Evolutionary conservation across 768 basidiomycete genomes (phyloP).

Genomic region (Kondoa subrosea): DNA sequence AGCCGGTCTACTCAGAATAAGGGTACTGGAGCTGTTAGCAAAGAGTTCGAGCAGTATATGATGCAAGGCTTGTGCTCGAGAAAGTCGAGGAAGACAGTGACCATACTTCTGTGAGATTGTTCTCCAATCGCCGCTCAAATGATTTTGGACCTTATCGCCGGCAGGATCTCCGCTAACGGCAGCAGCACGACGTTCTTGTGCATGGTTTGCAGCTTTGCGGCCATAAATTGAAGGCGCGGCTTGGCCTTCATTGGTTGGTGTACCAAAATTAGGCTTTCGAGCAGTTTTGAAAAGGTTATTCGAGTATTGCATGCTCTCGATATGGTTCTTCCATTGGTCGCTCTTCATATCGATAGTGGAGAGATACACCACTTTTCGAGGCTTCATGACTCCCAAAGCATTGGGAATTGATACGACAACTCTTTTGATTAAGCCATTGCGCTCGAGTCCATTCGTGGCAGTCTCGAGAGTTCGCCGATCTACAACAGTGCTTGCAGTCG

Average conservation of each 20-base stretch:
- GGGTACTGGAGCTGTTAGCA: too few species aligned
- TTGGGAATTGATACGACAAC: constrained; percentile 4
- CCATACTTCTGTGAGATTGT: constrained; percentile 61
- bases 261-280: neutral
- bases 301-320: neutral
- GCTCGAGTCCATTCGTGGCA: constrained; percentile 4
- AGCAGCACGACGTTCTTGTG: too few species aligned
- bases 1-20: too few species aligned
- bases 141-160: constrained; percentile 33
- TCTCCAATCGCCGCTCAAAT: constrained; percentile 51
- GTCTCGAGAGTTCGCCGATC: constrained; percentile 6
- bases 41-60: constrained; percentile 39
- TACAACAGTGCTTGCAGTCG: neutral
- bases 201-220: neutral
- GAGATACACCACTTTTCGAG: neutral
- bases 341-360: neutral
- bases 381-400: neutral
- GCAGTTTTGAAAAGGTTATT: neutral
- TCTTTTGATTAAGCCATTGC: constrained; percentile 7
- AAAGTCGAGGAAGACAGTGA: constrained; percentile 49
- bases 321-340: neutral
- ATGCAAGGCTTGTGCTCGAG: constrained; percentile 51
- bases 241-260: neutral
- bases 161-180: neutral
- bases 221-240: neutral